Evolutionary conservation across 495 filamentous ascomycete species (phyloP), one percentile per base, ranked within the genome.

Genomic region (Aspergillus ostianus): DNA sequence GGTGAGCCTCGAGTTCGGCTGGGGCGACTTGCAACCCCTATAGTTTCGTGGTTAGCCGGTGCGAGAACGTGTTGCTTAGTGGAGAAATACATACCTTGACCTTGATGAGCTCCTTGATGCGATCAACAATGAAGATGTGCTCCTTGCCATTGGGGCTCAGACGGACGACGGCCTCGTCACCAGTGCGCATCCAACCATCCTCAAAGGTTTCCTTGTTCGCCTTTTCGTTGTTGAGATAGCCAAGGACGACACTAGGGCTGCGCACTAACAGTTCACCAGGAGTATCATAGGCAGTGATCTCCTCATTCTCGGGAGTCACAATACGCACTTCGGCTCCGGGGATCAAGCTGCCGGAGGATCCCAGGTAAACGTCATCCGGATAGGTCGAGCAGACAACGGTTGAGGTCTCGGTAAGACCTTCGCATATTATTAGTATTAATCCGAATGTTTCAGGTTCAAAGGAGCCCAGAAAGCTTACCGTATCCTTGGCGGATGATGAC

Each of bases 41-140:
- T 6, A 18, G 23, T 5, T 54, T 30, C 50, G 52, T 45, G 12
- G 47, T 54, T 23, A 53, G 23, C 45, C 46, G 4, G 23, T 26
- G 23, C 23, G 4, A 15, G 17, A 48, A 15, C 54, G 44, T 2
- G 41, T 50, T 18, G 5, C 29, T 15, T 7, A 3, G 29, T 47
- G n/a, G 36, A 9, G 23, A n/a, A 1, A 32, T 30, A 65, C 81
- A 46, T 72, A 91, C 90, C 84, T 95, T 96, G 65, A 92, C 88
- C 73, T 97, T 97, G 76, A 97, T 95, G 55, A 97, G 76, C 73
- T 97, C 92, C 79, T 97, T 97, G 66, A 97, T 87, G 2, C 92
- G 84, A 68, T 97, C 92, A 3, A 92, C 89, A 47, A 97, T 89
- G 62, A 87, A 86, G 36, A 95, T 62, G 67, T 97, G 92, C 70